phyloP scores from a whole-genome alignment of 23 red algal genomes.

The Agarophyton chilense region DNA sequence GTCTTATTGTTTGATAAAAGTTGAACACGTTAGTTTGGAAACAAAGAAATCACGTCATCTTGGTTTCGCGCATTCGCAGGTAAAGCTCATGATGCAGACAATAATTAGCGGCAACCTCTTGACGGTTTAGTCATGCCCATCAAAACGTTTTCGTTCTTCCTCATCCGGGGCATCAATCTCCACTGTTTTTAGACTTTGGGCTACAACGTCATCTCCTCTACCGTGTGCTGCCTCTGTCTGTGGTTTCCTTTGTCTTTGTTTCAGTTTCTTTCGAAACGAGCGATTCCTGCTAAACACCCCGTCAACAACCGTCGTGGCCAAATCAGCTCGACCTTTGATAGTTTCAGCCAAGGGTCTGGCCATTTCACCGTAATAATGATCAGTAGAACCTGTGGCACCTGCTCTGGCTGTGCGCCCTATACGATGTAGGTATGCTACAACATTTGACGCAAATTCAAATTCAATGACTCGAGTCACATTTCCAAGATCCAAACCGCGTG shows the following conservation, averaged over 20 bases:
- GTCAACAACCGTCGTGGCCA: conserved; percentile 57
- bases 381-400: conserved; percentile 41
- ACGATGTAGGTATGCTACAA: conserved; percentile 90
- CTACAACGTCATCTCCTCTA: not conserved
- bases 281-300: conserved; percentile 72
- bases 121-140: not conserved
- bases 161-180: conserved; percentile 38
- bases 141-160: not conserved
- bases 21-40: too few species aligned
- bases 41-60: too few species aligned
- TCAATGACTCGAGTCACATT: conserved; percentile 86
- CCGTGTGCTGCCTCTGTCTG: not conserved
- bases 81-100: too few species aligned
- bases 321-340: conserved; percentile 35
- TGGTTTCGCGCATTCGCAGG: too few species aligned
- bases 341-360: conserved; percentile 61
- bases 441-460: conserved; percentile 88
- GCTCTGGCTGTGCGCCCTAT: conserved; percentile 90
- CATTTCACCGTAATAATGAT: conserved; percentile 74
- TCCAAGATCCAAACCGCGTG: conserved; percentile 89
- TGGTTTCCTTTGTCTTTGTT: conserved; percentile 20
- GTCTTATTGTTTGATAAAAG: too few species aligned
- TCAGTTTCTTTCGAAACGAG: conserved; percentile 71
- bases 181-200: not conserved
- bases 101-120: too few species aligned